These are phyloP conservation scores for Lolium multiflorum DNA, from an alignment of 176 grass and related monocot species.

Conservation along the genomic window DNA sequence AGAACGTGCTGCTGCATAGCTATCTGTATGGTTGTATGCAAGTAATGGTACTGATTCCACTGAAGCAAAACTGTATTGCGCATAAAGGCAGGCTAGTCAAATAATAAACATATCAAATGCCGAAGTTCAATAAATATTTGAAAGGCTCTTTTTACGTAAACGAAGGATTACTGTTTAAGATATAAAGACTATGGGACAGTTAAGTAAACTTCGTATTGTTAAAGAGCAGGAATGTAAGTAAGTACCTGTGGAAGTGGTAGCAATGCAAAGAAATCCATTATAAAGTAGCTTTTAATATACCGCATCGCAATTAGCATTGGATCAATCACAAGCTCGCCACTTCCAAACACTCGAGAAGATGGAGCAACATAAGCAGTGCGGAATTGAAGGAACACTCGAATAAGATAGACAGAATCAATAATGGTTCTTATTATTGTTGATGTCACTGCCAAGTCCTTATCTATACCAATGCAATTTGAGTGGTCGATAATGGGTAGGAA, in stretches of 20 bases:
- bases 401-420: constrained; percentile 82
- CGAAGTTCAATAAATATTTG: background rate
- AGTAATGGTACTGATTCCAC: background rate
- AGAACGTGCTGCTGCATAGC: background rate
- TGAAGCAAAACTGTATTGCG: constrained; percentile 3
- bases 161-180: background rate
- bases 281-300: constrained; percentile 78
- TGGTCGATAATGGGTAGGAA: constrained; percentile 69
- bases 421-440: constrained; percentile 75
- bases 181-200: background rate
- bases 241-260: constrained; percentile 92
- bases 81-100: background rate
- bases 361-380: constrained; percentile 84
- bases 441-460: constrained; percentile 62
- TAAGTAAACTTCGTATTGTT: background rate
- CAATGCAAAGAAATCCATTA: constrained; percentile 76
- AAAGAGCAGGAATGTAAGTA: background rate
- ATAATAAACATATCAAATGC: background rate
- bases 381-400: constrained; percentile 74
- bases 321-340: constrained; percentile 86
- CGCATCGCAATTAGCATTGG: constrained; percentile 64
- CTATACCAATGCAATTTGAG: constrained; percentile 70
- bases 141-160: background rate
- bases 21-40: constrained; percentile 30
- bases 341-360: constrained; percentile 80